Conservation (phyloP, 371 early-diverging fungal genomes). For the Mucor circinelloides region DNA sequence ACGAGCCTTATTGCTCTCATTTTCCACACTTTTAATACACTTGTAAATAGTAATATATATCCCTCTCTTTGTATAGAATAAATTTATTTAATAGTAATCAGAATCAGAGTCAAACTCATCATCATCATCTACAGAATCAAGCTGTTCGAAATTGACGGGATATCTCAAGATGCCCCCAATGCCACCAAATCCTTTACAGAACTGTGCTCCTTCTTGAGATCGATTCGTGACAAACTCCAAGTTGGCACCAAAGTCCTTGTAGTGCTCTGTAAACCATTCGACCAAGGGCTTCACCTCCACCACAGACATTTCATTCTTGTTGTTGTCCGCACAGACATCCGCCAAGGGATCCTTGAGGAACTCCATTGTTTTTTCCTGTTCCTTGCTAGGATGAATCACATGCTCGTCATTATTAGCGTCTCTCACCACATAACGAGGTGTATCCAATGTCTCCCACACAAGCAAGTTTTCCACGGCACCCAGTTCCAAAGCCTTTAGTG, state of each 20-base stretch:
- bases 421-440: conserved; percentile 74
- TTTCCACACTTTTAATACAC: conserved; percentile 34
- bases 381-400: conserved; percentile 77
- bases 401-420: conserved; percentile 69
- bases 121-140: conserved; percentile 48
- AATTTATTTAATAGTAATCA: conserved; percentile 8
- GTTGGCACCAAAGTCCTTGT: conserved; percentile 93
- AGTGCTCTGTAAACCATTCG: conserved; percentile 99
- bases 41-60: not conserved
- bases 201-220: conserved; percentile 98
- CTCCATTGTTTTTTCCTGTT: conserved; percentile 79
- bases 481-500: conserved; percentile 94
- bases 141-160: conserved; percentile 85
- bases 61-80: not conserved
- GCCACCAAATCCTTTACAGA: conserved; percentile 99
- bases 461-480: conserved; percentile 95
- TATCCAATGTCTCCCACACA: conserved; percentile 93
- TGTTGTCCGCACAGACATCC: conserved; percentile 28
- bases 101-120: conserved; percentile 47
- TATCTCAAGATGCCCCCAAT: conserved; percentile 97
- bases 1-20: conserved; percentile 31
- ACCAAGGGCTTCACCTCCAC: conserved; percentile 81
- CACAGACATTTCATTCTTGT: conserved; percentile 68
- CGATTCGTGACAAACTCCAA: conserved; percentile 98
- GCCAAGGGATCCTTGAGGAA: conserved; percentile 54